Evolutionary conservation across 345 rosid genomes (phyloP).

Genomic region (Lagerstroemia speciosa): DNA sequence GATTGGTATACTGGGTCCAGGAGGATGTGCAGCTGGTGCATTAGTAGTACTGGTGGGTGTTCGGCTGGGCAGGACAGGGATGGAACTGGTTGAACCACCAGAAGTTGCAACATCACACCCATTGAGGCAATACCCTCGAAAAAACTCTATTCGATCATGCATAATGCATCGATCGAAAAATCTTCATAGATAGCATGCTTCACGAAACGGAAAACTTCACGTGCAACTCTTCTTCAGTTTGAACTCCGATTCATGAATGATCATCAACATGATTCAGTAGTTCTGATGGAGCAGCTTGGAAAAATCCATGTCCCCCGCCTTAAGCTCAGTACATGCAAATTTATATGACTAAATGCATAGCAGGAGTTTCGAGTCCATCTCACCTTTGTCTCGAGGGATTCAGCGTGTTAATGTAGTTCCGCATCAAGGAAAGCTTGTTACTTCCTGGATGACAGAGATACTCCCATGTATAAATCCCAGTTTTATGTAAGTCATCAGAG

Average conservation of each 20-base stretch:
- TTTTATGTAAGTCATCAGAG: slow-evolving; percentile 88
- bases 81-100: slow-evolving; percentile 26
- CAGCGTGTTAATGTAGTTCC: slow-evolving; percentile 59
- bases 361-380: slow-evolving; percentile 6
- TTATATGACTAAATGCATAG: not conserved
- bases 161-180: not conserved
- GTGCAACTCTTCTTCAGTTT: not conserved
- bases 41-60: not conserved
- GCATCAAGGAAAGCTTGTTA: slow-evolving; percentile 74
- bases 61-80: slow-evolving; percentile 8
- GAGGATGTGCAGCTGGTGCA: not conserved
- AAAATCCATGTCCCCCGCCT: not conserved
- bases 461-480: slow-evolving; percentile 92
- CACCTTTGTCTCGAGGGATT: slow-evolving; percentile 47
- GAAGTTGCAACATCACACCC: slow-evolving; percentile 20
- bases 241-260: not conserved
- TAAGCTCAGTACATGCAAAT: not conserved
- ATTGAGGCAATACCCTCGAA: slow-evolving; percentile 1
- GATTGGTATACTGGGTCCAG: not conserved
- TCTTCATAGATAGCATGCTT: not conserved
- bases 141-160: not conserved
- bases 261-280: not conserved
- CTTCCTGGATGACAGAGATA: slow-evolving; percentile 69
- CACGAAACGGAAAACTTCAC: not conserved
- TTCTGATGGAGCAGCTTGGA: not conserved